Percentiles rank a stretch among this genome's conserved stretches.
phyloP scores from a whole-genome alignment of 148 eudicot species.

The Rhododendron molle region DNA sequence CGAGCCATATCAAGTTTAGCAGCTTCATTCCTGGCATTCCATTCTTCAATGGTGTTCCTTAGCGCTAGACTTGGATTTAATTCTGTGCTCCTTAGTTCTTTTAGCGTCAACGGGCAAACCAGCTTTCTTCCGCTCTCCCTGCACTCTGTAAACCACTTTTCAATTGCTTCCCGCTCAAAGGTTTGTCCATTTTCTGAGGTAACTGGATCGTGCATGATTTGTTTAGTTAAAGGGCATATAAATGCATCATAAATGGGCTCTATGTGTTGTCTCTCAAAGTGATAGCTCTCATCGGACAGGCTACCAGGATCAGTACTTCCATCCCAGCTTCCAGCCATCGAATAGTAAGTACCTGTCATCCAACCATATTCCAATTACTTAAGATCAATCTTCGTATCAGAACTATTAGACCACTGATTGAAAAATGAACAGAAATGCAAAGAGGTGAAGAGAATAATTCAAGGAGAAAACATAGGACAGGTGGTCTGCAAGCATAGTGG shows the following conservation, averaged over 20 bases:
- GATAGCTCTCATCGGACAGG: slow-evolving; percentile 67
- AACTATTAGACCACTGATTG: background rate
- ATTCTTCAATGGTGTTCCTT: slow-evolving; percentile 75
- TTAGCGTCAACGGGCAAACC: slow-evolving; percentile 61
- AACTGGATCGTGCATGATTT: slow-evolving; percentile 90
- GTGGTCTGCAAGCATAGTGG: background rate
- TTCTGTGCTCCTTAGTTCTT: slow-evolving; percentile 52
- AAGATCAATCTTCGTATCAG: background rate
- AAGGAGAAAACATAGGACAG: background rate
- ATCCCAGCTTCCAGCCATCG: slow-evolving; percentile 73
- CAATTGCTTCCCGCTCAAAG: slow-evolving; percentile 89
- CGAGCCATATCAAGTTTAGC: slow-evolving; percentile 73
- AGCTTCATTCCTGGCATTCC: slow-evolving; percentile 94
- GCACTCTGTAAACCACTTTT: slow-evolving; percentile 81
- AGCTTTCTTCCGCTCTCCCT: slow-evolving; percentile 52
- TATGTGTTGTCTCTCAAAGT: slow-evolving; percentile 51
- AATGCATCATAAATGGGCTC: slow-evolving; percentile 80
- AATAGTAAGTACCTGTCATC: slow-evolving; percentile 22
- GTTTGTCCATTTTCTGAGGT: slow-evolving; percentile 73
- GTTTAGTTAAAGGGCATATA: slow-evolving; percentile 76
- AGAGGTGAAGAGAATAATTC: background rate
- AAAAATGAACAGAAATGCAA: background rate
- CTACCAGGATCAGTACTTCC: slow-evolving; percentile 51
- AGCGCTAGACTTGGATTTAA: slow-evolving; percentile 81
- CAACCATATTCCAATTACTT: background rate